Conservation (phyloP, 306 rosid species). For the Mucuna pruriens region DNA sequence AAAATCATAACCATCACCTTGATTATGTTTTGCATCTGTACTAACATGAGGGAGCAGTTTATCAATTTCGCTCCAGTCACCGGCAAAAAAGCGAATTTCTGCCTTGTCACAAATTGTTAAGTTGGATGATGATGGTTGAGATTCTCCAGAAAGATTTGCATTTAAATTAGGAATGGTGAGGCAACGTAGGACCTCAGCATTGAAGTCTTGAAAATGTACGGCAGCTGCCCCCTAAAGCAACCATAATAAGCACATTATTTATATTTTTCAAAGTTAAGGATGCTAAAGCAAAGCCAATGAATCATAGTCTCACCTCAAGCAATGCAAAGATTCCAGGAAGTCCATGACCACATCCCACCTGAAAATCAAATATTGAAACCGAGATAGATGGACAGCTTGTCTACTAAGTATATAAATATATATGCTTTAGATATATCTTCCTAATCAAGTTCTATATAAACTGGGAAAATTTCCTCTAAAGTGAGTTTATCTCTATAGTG, state of each 20-base stretch:
- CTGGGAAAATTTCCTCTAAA: background rate
- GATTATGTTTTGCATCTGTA: constrained; percentile 27
- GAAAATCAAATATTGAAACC: constrained; percentile 49
- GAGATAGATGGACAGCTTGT: background rate
- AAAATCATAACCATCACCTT: constrained; percentile 70
- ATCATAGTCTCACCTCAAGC: constrained; percentile 65
- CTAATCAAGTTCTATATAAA: background rate
- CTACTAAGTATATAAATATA: background rate
- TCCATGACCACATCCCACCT: constrained; percentile 98
- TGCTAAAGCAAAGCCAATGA: constrained; percentile 28
- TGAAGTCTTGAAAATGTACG: constrained; percentile 95
- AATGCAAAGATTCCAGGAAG: constrained; percentile 91
- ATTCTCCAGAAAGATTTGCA: constrained; percentile 54
- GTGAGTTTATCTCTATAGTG: background rate
- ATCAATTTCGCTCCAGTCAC: constrained; percentile 93
- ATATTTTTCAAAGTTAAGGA: background rate
- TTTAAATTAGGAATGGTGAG: constrained; percentile 83
- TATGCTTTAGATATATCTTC: background rate
- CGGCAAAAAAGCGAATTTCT: constrained; percentile 79
- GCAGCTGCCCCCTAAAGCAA: constrained; percentile 74
- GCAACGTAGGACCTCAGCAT: constrained; percentile 77
- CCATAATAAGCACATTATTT: constrained; percentile 20
- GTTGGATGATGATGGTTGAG: constrained; percentile 37
- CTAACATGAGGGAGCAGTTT: constrained; percentile 63
- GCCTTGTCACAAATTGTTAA: constrained; percentile 40